phyloP scores from a whole-genome alignment of 2,329 filamentous ascomycete genomes.

The Taxawa tesnikishii region DNA sequence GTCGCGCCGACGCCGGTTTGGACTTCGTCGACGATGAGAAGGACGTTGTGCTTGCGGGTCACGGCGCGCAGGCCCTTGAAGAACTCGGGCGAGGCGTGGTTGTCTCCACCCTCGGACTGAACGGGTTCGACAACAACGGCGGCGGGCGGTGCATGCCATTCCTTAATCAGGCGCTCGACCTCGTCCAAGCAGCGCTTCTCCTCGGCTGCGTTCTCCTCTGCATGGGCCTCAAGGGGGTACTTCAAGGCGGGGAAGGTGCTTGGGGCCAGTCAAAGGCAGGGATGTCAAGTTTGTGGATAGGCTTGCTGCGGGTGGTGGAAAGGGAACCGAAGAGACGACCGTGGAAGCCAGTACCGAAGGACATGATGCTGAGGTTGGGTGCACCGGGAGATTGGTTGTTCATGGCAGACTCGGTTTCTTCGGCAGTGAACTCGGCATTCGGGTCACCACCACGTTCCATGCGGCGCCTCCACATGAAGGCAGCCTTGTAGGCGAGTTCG shows the following conservation, averaged over 20 bases:
- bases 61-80: constrained; percentile 70
- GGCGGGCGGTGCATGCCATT: constrained; percentile 62
- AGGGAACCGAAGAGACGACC: constrained; percentile 76
- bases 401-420: constrained; percentile 64
- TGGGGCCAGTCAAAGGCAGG: constrained; percentile 92
- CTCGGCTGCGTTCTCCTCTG: constrained; percentile 61
- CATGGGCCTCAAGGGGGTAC: constrained; percentile 70
- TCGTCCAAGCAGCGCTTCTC: constrained; percentile 70
- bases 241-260: constrained; percentile 73
- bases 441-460: constrained; percentile 65
- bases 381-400: constrained; percentile 68
- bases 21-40: constrained; percentile 85
- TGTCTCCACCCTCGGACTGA: constrained; percentile 84
- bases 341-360: constrained; percentile 78
- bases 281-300: constrained; percentile 87
- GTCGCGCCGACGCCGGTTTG: constrained; percentile 85
- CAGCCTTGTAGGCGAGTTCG: constrained; percentile 84
- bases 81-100: constrained; percentile 75
- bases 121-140: constrained; percentile 79
- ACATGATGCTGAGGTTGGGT: constrained; percentile 67
- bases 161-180: constrained; percentile 66
- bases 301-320: constrained; percentile 78
- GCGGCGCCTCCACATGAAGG: constrained; percentile 80
- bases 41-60: constrained; percentile 60
- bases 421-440: constrained; percentile 61